Percentiles rank a stretch among this genome's conserved stretches.
Conservation (phyloP, 163 green algal genomes). For the Volvox carteri region DNA sequence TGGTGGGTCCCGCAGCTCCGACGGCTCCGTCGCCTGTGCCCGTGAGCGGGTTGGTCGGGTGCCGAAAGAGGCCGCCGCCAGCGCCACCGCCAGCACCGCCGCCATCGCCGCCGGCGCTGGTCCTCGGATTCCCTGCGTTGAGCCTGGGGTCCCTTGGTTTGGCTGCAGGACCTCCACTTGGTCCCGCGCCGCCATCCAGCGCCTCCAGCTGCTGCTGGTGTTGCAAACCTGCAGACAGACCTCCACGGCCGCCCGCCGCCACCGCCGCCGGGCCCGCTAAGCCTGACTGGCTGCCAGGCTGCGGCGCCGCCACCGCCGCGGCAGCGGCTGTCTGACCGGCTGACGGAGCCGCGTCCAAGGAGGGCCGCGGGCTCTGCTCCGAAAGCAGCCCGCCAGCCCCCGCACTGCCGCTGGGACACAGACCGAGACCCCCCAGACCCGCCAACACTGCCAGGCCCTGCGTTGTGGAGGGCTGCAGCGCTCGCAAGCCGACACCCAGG, state of each 20-base stretch:
- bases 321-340: not conserved
- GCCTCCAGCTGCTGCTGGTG: conserved; percentile 24
- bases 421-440: not conserved
- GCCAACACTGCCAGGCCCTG: not conserved
- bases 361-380: conserved; percentile 24
- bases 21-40: not conserved
- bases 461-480: not conserved
- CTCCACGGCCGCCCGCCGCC: not conserved
- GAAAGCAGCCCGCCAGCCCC: not conserved
- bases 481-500: conserved; percentile 6
- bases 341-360: not conserved
- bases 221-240: not conserved
- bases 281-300: not conserved
- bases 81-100: not conserved
- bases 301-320: not conserved
- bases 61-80: conserved; percentile 8
- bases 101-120: conserved; percentile 16
- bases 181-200: not conserved
- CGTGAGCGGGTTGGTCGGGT: not conserved
- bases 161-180: not conserved
- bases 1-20: not conserved
- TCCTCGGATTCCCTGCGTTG: not conserved
- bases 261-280: not conserved
- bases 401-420: conserved; percentile 11
- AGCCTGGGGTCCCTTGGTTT: conserved; percentile 20